Evolutionary conservation across 345 rosid genomes (phyloP).

Genomic region (Excoecaria agallocha): DNA sequence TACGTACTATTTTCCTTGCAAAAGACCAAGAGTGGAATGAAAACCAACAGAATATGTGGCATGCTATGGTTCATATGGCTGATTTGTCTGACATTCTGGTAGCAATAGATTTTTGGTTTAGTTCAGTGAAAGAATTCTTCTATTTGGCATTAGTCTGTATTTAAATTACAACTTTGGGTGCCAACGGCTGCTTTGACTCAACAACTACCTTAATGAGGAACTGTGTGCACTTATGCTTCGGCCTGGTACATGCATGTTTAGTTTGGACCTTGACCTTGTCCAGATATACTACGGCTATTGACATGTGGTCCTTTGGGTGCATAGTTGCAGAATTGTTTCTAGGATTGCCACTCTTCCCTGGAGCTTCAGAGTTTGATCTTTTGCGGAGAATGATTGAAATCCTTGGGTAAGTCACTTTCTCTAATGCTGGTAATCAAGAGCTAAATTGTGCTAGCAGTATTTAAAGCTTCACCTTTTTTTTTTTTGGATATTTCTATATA

Average conservation of each 20-base stretch:
- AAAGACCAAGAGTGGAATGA: too few relatives aligned
- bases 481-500: not conserved
- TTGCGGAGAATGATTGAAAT: constrained; percentile 84
- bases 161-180: too few relatives aligned
- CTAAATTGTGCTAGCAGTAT: not conserved
- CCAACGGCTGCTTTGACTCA: not conserved
- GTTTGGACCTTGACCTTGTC: constrained; percentile 41
- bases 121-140: too few relatives aligned
- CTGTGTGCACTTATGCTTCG: not conserved
- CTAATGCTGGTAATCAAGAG: not conserved
- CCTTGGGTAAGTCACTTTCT: constrained; percentile 67
- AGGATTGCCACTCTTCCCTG: constrained; percentile 96
- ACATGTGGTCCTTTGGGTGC: constrained; percentile 99
- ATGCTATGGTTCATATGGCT: too few relatives aligned
- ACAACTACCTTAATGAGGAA: not conserved
- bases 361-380: constrained; percentile 98
- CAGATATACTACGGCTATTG: constrained; percentile 95
- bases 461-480: not conserved
- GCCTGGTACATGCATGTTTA: constrained; percentile 2
- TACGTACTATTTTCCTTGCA: too few relatives aligned
- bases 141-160: too few relatives aligned
- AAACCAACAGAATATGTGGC: too few relatives aligned
- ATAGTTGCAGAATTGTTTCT: constrained; percentile 98
- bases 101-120: too few relatives aligned
- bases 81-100: too few relatives aligned